phyloP scores from a whole-genome alignment of 495 filamentous ascomycete genomes.

The Hypoxylon perforatum region DNA sequence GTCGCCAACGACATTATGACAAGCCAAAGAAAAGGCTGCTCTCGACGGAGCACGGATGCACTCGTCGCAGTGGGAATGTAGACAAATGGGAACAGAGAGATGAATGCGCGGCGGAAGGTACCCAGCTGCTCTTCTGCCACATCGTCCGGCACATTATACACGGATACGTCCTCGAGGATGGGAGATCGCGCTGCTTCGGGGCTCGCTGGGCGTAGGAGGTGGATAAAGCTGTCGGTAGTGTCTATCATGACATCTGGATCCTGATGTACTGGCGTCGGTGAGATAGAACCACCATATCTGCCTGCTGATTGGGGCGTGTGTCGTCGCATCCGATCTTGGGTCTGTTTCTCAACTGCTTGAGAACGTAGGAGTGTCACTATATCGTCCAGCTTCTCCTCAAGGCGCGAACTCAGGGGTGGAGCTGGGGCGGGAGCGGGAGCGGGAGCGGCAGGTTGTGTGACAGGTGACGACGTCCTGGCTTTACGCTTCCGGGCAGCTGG shows the following conservation, averaged over 20 bases:
- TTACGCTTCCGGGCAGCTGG: constrained; percentile 38
- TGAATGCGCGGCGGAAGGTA: constrained; percentile 35
- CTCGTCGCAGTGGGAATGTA: constrained; percentile 33
- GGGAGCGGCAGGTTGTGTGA: constrained; percentile 14
- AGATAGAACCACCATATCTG: constrained; percentile 8
- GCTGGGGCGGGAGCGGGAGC: too few species aligned
- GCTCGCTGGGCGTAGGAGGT: constrained; percentile 24
- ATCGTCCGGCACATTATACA: constrained; percentile 4
- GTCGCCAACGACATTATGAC: constrained; percentile 39
- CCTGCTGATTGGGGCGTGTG: constrained; percentile 15
- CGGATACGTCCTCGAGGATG: constrained; percentile 21
- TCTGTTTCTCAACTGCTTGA: constrained; percentile 33
- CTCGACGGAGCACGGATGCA: constrained; percentile 36
- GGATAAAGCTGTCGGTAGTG: constrained; percentile 25
- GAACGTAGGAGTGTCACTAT: constrained; percentile 37
- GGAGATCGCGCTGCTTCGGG: constrained; percentile 11
- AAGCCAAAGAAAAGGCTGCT: constrained; percentile 45
- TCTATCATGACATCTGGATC: constrained; percentile 38
- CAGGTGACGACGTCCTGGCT: constrained; percentile 15
- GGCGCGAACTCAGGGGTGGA: constrained; percentile 11
- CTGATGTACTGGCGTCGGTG: constrained; percentile 2
- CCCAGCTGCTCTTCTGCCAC: constrained; percentile 38
- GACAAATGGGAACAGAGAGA: constrained; percentile 39
- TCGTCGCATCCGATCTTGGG: constrained; percentile 6
- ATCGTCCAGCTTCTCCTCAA: constrained; percentile 45